Evolutionary conservation across 2,329 filamentous ascomycete genomes (phyloP), one percentile per base, ranked within the genome.

Genomic region (Phyllosticta ampelicida): DNA sequence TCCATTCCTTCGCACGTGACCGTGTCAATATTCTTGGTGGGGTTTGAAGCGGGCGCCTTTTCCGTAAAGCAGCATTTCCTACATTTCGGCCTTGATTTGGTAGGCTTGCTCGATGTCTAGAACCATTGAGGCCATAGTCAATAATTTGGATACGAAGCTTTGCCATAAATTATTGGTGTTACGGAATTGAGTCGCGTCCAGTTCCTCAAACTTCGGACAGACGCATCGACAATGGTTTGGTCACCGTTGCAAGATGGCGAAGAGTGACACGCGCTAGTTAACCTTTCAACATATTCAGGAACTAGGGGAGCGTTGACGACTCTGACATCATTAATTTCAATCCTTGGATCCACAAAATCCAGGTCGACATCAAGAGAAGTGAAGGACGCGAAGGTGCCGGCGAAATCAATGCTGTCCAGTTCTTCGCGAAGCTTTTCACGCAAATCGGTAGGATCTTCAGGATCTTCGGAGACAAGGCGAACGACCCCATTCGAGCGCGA

Each of bases 41-140:
- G 74, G 60, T 62, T 77, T 77, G 65, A 77, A 78, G 67, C 78
- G 75, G 3, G 75, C 75, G 0, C 77, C 78, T 55, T 76, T 70
- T 54, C 77, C 76, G 63, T 80, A 80, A 2, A 81, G 63, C 66
- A 81, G 56, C 21, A 63, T 51, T 30, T 65, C 63, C 60, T 65
- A 64, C n/a, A 50, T 53, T 26, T 64, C 54, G 3, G 61, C 64
- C 2, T 63, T 62, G 56, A 49, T 53, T 29, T 18, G 11, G 13
- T n/a, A 11, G 10, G 6, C 18, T 20, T 9, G 20, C 8, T 48
- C 21, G 4, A 63, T 53, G n/a, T 63, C 61, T 1, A 66, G n/a
- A 18, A 61, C 58, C 48, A 59, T 16, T 13, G 61, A 48, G 13
- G 61, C 60, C 16, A 54, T 56, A 6, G 60, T 51, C 11, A 63